Evolutionary conservation across 306 rosid genomes (phyloP).

Genomic region (Arachis stenosperma): DNA sequence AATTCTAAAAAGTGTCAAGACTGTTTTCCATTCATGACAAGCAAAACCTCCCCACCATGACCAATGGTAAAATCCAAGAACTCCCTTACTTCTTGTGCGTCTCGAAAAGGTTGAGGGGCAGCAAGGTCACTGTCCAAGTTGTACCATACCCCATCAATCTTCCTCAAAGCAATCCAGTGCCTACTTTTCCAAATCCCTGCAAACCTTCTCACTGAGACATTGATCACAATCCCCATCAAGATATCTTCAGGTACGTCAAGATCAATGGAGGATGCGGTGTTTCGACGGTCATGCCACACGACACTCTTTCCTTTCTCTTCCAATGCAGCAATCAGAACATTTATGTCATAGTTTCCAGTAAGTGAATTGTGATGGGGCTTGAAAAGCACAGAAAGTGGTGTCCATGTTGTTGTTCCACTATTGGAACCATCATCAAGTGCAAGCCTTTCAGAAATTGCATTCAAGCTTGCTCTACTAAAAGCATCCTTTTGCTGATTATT

Average conservation of each 20-base stretch:
- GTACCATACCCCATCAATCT: slow-evolving; percentile 68
- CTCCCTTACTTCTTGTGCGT: slow-evolving; percentile 50
- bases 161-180: slow-evolving; percentile 86
- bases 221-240: slow-evolving; percentile 87
- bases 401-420: slow-evolving; percentile 60
- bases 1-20: slow-evolving; percentile 30
- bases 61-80: slow-evolving; percentile 65
- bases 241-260: slow-evolving; percentile 61
- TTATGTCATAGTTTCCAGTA: slow-evolving; percentile 91
- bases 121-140: slow-evolving; percentile 87
- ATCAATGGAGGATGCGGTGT: slow-evolving; percentile 67
- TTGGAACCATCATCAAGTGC: slow-evolving; percentile 56
- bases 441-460: slow-evolving; percentile 73
- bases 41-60: slow-evolving; percentile 76
- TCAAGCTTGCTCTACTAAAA: slow-evolving; percentile 64
- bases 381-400: slow-evolving; percentile 59
- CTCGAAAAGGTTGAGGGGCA: slow-evolving; percentile 63
- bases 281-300: slow-evolving; percentile 79
- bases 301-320: slow-evolving; percentile 78
- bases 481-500: slow-evolving; percentile 65
- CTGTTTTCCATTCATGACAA: slow-evolving; percentile 65
- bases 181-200: slow-evolving; percentile 83
- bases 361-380: slow-evolving; percentile 82
- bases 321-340: slow-evolving; percentile 78
- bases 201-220: slow-evolving; percentile 63